Evolutionary conservation across 257 asterid genomes (phyloP).

Genomic region (Ocimum tenuiflorum): DNA sequence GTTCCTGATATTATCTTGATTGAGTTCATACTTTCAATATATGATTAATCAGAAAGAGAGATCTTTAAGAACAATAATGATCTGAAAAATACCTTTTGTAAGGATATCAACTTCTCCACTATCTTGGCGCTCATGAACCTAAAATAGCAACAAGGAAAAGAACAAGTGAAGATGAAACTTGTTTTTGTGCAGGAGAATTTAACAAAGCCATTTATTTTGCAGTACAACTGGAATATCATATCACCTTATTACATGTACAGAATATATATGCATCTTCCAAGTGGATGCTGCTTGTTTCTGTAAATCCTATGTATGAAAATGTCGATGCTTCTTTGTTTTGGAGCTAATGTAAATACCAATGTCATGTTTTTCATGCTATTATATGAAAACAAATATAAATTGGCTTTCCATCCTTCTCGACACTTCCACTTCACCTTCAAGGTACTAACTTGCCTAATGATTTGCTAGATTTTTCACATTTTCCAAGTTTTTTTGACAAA

Average conservation of each 20-base stretch:
- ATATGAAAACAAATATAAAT: background rate
- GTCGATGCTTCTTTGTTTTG: background rate
- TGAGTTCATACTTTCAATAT: background rate
- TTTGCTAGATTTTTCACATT: background rate
- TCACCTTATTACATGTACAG: background rate
- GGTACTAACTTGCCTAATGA: slow-evolving; percentile 9
- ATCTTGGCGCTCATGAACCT: slow-evolving; percentile 91
- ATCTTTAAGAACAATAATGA: background rate
- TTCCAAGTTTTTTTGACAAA: background rate
- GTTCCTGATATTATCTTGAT: background rate
- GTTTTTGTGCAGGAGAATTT: background rate
- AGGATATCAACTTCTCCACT: slow-evolving; percentile 94
- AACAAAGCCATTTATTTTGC: background rate
- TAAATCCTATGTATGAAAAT: background rate
- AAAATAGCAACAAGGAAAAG: slow-evolving; percentile 12
- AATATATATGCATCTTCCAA: background rate
- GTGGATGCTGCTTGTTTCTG: background rate
- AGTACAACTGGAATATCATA: background rate
- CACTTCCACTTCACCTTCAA: background rate
- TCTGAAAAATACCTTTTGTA: slow-evolving; percentile 63
- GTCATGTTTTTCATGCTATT: background rate
- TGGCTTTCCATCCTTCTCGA: background rate
- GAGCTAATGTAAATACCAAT: background rate
- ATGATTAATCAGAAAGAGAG: background rate
- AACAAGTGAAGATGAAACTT: background rate